Evolutionary conservation across 106 monocot genomes (phyloP).

Genomic region (Apostasia ramifera): DNA sequence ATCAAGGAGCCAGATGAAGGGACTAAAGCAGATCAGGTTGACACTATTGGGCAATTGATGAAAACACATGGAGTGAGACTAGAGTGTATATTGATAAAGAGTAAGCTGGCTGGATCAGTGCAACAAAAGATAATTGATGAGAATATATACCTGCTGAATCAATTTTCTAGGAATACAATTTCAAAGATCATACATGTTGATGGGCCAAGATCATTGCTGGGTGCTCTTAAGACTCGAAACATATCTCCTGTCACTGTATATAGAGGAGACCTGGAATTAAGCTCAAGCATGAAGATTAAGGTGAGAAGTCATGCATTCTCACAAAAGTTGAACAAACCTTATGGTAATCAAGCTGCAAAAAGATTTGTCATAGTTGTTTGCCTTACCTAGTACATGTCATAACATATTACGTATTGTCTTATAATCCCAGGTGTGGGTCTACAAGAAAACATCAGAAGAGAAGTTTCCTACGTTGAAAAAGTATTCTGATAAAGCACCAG

Average conservation of each 20-base stretch:
- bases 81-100: conserved; percentile 66
- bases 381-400: neutral
- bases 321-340: no score
- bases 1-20: conserved; percentile 85
- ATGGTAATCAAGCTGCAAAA: neutral
- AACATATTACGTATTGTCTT: neutral
- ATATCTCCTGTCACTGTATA: conserved; percentile 80
- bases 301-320: conserved; percentile 22
- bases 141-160: conserved; percentile 62
- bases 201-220: conserved; percentile 60
- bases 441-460: conserved; percentile 96
- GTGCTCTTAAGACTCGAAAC: conserved; percentile 81
- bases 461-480: conserved; percentile 90
- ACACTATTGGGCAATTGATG: conserved; percentile 66
- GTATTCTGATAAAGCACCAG: conserved; percentile 91
- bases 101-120: conserved; percentile 14
- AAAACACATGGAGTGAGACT: conserved; percentile 73
- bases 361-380: neutral
- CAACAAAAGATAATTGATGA: conserved; percentile 41
- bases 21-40: conserved; percentile 83
- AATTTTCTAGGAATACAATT: conserved; percentile 48
- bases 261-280: conserved; percentile 89
- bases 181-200: conserved; percentile 50
- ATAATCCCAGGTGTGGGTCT: conserved; percentile 80
- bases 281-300: conserved; percentile 93